Evolutionary conservation across 768 basidiomycete genomes (phyloP).

Genomic region (Collybiopsis luxurians): DNA sequence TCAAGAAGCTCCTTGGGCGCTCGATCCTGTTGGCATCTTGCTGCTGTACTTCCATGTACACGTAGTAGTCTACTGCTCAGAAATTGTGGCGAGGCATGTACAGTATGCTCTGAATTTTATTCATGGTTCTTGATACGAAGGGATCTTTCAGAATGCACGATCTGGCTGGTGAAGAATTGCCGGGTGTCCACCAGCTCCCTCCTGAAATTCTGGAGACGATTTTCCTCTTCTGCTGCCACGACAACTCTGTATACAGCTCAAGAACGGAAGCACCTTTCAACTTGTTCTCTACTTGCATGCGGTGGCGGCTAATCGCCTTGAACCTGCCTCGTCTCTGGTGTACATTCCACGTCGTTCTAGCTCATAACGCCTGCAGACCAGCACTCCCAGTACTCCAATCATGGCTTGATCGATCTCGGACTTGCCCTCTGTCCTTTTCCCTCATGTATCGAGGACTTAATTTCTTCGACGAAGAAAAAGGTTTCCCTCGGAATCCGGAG

Average conservation of each 20-base stretch:
- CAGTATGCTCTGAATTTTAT: background rate
- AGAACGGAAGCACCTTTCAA: slow-evolving; percentile 5
- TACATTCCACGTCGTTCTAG: background rate
- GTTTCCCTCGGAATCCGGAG: background rate
- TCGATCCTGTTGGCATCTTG: too few species aligned
- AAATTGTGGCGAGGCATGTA: too few species aligned
- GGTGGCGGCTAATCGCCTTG: background rate
- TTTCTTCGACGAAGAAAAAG: background rate
- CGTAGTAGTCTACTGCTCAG: too few species aligned
- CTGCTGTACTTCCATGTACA: too few species aligned
- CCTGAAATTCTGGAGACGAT: slow-evolving; percentile 1
- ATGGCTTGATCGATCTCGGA: slow-evolving; percentile 2
- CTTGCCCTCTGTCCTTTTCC: slow-evolving; percentile 1
- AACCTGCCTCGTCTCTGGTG: background rate
- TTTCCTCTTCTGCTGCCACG: slow-evolving; percentile 4
- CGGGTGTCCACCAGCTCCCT: background rate
- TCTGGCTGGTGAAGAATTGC: background rate
- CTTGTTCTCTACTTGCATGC: background rate
- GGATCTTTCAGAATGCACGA: background rate
- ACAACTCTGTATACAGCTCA: background rate
- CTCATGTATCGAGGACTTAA: slow-evolving; percentile 1
- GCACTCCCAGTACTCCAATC: background rate
- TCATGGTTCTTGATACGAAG: background rate
- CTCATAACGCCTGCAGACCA: background rate
- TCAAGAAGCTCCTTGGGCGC: too few species aligned